These are phyloP conservation scores for Solanum chilense DNA, from an alignment of 257 asterid species.

Conservation along the genomic window DNA sequence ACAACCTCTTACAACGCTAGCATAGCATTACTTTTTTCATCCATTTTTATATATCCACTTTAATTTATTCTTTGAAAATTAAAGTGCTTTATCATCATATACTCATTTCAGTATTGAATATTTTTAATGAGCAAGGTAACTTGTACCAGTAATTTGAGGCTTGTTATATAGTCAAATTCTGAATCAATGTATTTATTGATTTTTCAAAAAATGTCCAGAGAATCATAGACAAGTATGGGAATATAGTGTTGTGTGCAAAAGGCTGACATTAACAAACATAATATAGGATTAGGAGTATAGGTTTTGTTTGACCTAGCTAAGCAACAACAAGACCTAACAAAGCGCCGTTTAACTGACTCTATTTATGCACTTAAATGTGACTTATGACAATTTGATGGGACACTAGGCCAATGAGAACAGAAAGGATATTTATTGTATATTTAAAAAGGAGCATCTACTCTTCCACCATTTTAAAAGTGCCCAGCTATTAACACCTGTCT, in stretches of 20 bases:
- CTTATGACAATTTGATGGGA: not conserved
- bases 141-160: too few species aligned
- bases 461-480: not conserved
- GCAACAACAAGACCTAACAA: not conserved
- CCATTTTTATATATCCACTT: too few species aligned
- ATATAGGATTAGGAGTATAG: not conserved
- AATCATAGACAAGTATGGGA: too few species aligned
- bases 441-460: not conserved
- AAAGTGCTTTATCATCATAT: too few species aligned
- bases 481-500: conserved; percentile 20
- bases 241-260: not conserved
- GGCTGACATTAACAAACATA: not conserved
- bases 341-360: not conserved
- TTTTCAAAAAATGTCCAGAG: too few species aligned
- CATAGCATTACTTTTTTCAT: too few species aligned
- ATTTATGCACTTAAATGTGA: not conserved
- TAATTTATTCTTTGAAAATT: too few species aligned
- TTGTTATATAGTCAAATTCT: too few species aligned
- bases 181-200: too few species aligned
- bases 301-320: not conserved
- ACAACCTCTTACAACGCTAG: too few species aligned
- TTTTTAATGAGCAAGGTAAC: too few species aligned
- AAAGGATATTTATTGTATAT: not conserved
- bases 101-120: too few species aligned
- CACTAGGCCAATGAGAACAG: not conserved